Evolutionary conservation across 805 yeast genomes (phyloP), one percentile per base, ranked within the genome.

Genomic region (Candida maris): DNA sequence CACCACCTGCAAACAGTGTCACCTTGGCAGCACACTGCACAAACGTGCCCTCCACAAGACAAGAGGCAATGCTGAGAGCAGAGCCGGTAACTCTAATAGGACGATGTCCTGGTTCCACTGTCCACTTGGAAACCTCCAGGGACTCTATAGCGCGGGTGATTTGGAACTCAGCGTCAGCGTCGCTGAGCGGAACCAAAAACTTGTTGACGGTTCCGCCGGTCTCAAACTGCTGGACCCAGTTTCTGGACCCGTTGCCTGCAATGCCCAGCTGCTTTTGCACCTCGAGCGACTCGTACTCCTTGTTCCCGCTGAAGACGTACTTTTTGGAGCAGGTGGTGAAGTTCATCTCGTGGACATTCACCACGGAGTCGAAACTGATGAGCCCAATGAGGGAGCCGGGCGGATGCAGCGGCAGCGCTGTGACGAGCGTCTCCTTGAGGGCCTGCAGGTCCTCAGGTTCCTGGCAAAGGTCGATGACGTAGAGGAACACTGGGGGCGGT

Each of bases 21-120:
- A 93, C 73, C 59, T 97, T 79, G 12, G 95, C 88, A 34, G 97
- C 95, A 49, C 80, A 77, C 39, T 85, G 88, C 35, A 88, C 80
- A 65, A 78, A 86, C 19, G 93, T 72, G 25, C 85, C 81, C 57
- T 89, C 95, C 46, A 88, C 73, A 37, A 93, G 59, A 49, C 84
- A 75, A 19, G 88, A 71, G 7, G 97, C 96, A 47, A 93, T 79
- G 46, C 84, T 77, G 51, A 89, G 62, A 4, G 98, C 97, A 19
- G 94, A 80, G 41, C 98, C 98, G 3, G 96, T 86, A 41, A 91
- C 84, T 67, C 99, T 77, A 37, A 85, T 65, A 6, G 97, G 85
- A 60, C 99, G 79, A 55, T 79, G 79, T 35, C 85, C 86, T 33
- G 83, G 76, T 31, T 84, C 82, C 24, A 85, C 84, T 22, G 91